Conservation (phyloP, 495 filamentous ascomycete species). For the Aspergillus steynii region DNA sequence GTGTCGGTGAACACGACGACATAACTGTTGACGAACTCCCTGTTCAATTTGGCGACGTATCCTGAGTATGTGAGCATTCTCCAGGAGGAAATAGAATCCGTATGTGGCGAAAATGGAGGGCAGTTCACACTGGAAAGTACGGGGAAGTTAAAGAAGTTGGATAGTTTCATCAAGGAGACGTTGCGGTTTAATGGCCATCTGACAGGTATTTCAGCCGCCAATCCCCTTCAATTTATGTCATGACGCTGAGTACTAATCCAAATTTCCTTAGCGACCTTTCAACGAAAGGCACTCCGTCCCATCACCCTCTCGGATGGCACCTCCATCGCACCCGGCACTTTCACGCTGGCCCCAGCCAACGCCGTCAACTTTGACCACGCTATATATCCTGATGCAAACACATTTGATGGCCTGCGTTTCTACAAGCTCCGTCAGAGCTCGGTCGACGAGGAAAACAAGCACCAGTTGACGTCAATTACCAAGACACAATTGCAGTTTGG, state of each 20-base stretch:
- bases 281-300: not conserved
- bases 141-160: not conserved
- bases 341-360: not conserved
- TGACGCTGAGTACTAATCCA: too few relatives aligned
- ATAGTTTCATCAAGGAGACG: not conserved
- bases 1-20: not conserved
- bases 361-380: not conserved
- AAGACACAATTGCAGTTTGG: not conserved
- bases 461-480: not conserved
- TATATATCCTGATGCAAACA: not conserved
- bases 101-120: not conserved
- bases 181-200: not conserved
- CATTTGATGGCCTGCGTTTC: not conserved
- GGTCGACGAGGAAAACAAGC: not conserved
- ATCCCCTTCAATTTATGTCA: too few relatives aligned
- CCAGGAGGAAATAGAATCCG: not conserved
- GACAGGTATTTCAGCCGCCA: not conserved
- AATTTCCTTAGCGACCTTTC: not conserved
- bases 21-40: not conserved
- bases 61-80: not conserved
- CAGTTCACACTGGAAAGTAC: not conserved
- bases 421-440: not conserved
- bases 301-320: not conserved
- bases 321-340: not conserved
- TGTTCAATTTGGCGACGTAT: not conserved